Evolutionary conservation across 192 early-diverging fungal genomes (phyloP).

Genomic region (Phlyctochytrium planicorne): DNA sequence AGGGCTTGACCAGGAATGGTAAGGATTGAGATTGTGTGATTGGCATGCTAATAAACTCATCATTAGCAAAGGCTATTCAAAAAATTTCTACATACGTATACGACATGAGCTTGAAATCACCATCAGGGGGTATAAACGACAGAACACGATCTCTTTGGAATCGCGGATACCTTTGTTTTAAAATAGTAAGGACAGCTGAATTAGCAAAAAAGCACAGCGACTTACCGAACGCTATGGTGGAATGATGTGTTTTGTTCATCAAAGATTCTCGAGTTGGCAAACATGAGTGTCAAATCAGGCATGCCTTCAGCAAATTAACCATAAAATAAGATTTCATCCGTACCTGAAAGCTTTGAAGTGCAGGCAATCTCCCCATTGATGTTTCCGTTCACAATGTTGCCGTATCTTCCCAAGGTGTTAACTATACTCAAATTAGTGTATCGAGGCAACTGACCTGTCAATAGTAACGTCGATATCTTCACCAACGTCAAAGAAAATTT

Average conservation of each 20-base stretch:
- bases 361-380: slow-evolving; percentile 78
- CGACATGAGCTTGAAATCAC: slow-evolving; percentile 84
- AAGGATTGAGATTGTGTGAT: slow-evolving; percentile 55
- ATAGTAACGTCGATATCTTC: slow-evolving; percentile 87
- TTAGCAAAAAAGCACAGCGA: no score
- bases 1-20: slow-evolving; percentile 64
- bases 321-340: background rate
- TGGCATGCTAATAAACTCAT: slow-evolving; percentile 49
- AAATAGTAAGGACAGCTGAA: no score
- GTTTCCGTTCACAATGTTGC: slow-evolving; percentile 70
- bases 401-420: slow-evolving; percentile 35
- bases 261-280: slow-evolving; percentile 67
- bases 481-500: slow-evolving; percentile 90
- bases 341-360: slow-evolving; percentile 76
- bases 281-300: slow-evolving; percentile 81
- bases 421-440: slow-evolving; percentile 8
- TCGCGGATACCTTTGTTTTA: slow-evolving; percentile 54
- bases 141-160: slow-evolving; percentile 78
- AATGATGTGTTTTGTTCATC: slow-evolving; percentile 74
- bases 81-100: slow-evolving; percentile 51
- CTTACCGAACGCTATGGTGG: slow-evolving; percentile 82
- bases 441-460: slow-evolving; percentile 50
- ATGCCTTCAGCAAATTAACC: slow-evolving; percentile 52
- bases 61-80: slow-evolving; percentile 3
- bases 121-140: slow-evolving; percentile 94